These are phyloP conservation scores for Fusarium continuum DNA, from an alignment of 2,329 filamentous ascomycete genomes.

Conservation along the genomic window DNA sequence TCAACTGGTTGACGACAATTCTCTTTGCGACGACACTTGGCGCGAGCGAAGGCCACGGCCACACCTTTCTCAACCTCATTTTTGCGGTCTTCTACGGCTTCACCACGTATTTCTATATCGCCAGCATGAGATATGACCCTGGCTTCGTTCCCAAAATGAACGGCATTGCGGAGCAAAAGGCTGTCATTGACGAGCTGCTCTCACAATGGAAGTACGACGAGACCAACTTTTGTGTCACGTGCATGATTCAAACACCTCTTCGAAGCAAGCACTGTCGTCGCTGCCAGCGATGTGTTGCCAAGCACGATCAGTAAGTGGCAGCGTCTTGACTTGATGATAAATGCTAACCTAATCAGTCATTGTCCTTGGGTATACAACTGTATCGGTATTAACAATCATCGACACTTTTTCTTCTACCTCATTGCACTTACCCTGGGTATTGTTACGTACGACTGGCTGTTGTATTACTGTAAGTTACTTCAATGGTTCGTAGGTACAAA, in stretches of 20 bases:
- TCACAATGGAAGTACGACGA: constrained; percentile 91
- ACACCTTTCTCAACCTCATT: constrained; percentile 79
- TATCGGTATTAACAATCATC: constrained; percentile 92
- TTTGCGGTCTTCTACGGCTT: constrained; percentile 73
- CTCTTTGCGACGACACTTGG: constrained; percentile 36
- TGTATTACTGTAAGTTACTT: constrained; percentile 71
- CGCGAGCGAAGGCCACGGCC: constrained; percentile 47
- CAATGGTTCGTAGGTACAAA: background rate
- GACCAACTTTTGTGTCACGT: constrained; percentile 89
- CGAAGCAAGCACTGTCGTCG: constrained; percentile 95
- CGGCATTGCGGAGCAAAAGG: constrained; percentile 89
- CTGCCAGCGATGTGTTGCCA: constrained; percentile 91
- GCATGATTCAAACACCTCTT: constrained; percentile 92
- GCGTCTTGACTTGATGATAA: background rate
- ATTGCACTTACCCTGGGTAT: constrained; percentile 81
- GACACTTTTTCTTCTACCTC: constrained; percentile 94
- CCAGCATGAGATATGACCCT: constrained; percentile 87
- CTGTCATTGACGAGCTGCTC: constrained; percentile 87
- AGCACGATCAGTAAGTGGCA: constrained; percentile 86
- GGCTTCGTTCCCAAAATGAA: constrained; percentile 92
- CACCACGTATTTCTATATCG: constrained; percentile 86
- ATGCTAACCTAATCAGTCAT: constrained; percentile 67
- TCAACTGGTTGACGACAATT: constrained; percentile 79
- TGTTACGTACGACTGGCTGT: constrained; percentile 73
- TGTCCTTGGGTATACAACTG: constrained; percentile 99